Evolutionary conservation across 495 filamentous ascomycete genomes (phyloP).

Genomic region (Daldinia grandis): DNA sequence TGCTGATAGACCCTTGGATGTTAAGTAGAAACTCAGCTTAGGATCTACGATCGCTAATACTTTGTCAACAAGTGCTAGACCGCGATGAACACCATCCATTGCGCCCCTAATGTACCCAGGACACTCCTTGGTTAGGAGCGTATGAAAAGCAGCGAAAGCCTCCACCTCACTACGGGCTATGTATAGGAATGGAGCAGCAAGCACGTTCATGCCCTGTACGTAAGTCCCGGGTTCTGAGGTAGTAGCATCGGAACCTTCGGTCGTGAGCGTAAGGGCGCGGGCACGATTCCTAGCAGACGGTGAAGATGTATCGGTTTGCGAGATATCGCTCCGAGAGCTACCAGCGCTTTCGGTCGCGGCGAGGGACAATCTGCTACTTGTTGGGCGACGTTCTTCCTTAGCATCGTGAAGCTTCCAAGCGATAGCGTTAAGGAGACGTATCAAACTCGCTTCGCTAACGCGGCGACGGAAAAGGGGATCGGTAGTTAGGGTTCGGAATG

Average conservation of each 20-base stretch:
- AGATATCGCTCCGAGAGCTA: constrained; percentile 44
- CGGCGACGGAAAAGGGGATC: constrained; percentile 95
- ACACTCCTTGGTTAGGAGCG: constrained; percentile 86
- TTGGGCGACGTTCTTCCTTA: constrained; percentile 56
- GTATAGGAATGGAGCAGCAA: constrained; percentile 97
- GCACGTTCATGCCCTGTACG: constrained; percentile 99
- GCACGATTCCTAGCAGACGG: constrained; percentile 60
- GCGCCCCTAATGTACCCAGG: constrained; percentile 94
- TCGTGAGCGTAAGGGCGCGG: constrained; percentile 63
- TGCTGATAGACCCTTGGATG: constrained; percentile 84
- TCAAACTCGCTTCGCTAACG: constrained; percentile 93
- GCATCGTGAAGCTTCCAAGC: constrained; percentile 93
- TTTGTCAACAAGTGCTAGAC: constrained; percentile 87
- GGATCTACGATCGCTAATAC: constrained; percentile 89
- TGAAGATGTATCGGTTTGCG: constrained; percentile 47
- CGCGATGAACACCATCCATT: constrained; percentile 97
- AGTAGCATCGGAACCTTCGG: constrained; percentile 64
- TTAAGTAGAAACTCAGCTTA: constrained; percentile 83
- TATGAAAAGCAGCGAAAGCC: constrained; percentile 89
- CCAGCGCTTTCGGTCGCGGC: constrained; percentile 46
- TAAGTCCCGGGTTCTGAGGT: constrained; percentile 78
- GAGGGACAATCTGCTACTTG: constrained; percentile 49
- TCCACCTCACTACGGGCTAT: constrained; percentile 93
- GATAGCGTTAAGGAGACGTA: constrained; percentile 93
- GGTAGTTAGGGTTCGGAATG: constrained; percentile 93